Base-by-base conservation (phyloP, 345 rosid genomes). In the Pugionium cornutum region DNA sequence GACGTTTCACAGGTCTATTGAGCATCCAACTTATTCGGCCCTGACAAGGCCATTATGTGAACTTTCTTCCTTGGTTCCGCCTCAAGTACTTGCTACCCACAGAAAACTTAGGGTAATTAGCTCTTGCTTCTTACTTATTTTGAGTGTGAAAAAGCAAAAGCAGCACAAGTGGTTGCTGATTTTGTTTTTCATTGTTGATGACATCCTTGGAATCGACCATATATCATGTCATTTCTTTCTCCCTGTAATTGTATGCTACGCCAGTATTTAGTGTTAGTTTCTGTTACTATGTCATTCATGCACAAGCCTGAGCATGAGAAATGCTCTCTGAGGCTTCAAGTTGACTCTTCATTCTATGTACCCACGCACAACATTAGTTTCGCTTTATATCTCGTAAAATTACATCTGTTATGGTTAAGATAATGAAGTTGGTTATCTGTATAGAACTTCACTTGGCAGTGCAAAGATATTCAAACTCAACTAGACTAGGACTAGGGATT, bases 41-140 rank as follows among this genome's bases (percentile, higher is more conserved):
- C 86, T 90, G 42, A 94, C 99, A 46, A 88, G 96, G 74, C 97
- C 99, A 11, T 77, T 94, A 76, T 94, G 99, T 84, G 97, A 94
- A 77, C 96, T 94, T 74, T 86, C 95, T 44, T 86, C 99, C 4
- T 83, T 94, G 54, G 80, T 91, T 69, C 95, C 97, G 51, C 91
- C 99, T 47, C 97, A 90, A 79, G 82, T 75, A 64, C 84, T 90
- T 79, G 91, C 88, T 44, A 85, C 90, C 50, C 83, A 77, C 84
- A 94, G 89, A 83, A 94, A 91, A 83, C 99, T 94, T 53, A 83
- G 96, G 84, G 99, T 88, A 81, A 46, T 82, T 67, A 11, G 55
- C 55, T 57, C 58, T 44, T 77, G 49, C 58, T 40, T 28, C 39
- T 37, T 53, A 8, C 56, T 48, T 62, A 51, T 49, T 54, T 62